Evolutionary conservation across 78 protist genomes (phyloP).

Genomic region (Dictyostelium intermedium): DNA sequence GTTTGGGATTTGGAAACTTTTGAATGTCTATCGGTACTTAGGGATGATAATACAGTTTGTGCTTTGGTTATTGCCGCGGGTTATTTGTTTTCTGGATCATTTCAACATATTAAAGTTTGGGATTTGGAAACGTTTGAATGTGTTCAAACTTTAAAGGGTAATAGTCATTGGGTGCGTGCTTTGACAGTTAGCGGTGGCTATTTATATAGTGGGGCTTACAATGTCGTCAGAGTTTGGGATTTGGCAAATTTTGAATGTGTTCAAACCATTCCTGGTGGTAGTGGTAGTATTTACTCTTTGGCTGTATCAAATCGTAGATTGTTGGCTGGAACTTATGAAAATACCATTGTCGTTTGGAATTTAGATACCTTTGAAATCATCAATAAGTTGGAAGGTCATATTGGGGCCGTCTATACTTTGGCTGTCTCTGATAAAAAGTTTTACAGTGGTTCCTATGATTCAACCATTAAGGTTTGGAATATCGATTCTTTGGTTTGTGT

Average conservation of each 20-base stretch:
- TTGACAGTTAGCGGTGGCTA: slow-evolving; percentile 31
- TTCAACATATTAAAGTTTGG: slow-evolving; percentile 60
- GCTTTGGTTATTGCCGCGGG: slow-evolving; percentile 53
- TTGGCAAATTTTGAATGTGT: slow-evolving; percentile 25
- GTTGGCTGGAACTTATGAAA: slow-evolving; percentile 80
- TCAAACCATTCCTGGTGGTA: slow-evolving; percentile 20
- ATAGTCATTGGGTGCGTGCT: slow-evolving; percentile 87
- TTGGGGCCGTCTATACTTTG: slow-evolving; percentile 80
- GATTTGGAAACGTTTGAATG: slow-evolving; percentile 39
- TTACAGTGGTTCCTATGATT: slow-evolving; percentile 76
- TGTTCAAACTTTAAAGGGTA: slow-evolving; percentile 49
- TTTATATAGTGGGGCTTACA: slow-evolving; percentile 66
- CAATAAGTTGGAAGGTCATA: slow-evolving; percentile 62
- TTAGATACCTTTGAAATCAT: slow-evolving; percentile 36
- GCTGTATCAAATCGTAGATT: slow-evolving; percentile 30
- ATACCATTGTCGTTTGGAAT: slow-evolving; percentile 63
- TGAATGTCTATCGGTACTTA: slow-evolving; percentile 49
- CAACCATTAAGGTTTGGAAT: slow-evolving; percentile 78
- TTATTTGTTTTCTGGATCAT: slow-evolving; percentile 48
- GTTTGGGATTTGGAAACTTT: slow-evolving; percentile 76
- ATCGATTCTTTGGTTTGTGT: slow-evolving; percentile 41
- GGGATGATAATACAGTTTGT: slow-evolving; percentile 74
- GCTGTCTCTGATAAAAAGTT: slow-evolving; percentile 42
- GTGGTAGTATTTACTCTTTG: slow-evolving; percentile 76
- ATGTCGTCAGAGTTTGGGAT: slow-evolving; percentile 74